Conservation (phyloP, 1,284 basidiomycete genomes). For the Boletus semigastroideus region DNA sequence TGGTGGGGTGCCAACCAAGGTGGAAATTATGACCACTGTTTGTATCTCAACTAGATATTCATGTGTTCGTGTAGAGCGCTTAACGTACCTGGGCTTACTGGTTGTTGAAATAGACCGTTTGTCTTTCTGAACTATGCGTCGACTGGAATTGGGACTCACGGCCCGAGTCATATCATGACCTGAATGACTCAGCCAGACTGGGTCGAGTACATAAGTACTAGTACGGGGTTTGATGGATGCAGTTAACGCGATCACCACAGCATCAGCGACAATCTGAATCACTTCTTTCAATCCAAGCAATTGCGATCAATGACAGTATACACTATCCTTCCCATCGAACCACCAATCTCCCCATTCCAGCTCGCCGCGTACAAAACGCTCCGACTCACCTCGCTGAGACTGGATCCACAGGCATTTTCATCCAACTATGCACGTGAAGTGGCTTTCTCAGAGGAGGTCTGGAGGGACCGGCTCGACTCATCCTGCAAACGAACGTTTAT, state of each 20-base stretch:
- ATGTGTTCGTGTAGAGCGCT: no score
- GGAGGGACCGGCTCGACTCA: constrained; percentile 34
- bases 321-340: constrained; percentile 17
- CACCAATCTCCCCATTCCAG: constrained; percentile 8
- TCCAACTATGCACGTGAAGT: constrained; percentile 37
- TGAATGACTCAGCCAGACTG: no score
- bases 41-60: constrained; percentile 2
- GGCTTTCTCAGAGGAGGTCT: constrained; percentile 31
- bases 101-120: no score
- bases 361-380: constrained; percentile 32
- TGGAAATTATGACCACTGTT: constrained; percentile 30
- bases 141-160: no score
- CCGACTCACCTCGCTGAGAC: constrained; percentile 35
- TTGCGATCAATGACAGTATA: constrained; percentile 14
- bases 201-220: no score
- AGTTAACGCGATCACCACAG: no score
- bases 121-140: no score
- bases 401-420: constrained; percentile 36
- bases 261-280: no score
- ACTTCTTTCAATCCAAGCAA: not conserved
- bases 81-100: no score
- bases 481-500: constrained; percentile 29
- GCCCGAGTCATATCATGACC: no score
- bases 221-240: no score
- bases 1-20: constrained; percentile 54